Evolutionary conservation across 2,329 filamentous ascomycete species (phyloP).

Genomic region (Fragosphaeria purpurea): DNA sequence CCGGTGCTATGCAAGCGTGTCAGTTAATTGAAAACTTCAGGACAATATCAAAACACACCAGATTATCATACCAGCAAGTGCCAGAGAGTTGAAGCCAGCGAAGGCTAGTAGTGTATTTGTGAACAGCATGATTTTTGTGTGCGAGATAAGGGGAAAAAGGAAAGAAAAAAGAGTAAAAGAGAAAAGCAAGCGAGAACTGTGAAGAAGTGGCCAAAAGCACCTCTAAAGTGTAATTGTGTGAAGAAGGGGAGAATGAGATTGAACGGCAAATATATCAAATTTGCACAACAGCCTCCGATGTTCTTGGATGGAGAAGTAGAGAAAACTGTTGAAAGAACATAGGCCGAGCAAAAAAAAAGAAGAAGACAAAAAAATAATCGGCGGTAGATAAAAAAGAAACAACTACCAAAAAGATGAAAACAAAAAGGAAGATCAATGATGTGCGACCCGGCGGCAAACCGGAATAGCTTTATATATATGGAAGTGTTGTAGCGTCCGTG

Average conservation of each 20-base stretch:
- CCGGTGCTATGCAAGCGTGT: slow-evolving; percentile 14
- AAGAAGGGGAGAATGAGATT: slow-evolving; percentile 7
- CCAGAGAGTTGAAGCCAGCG: slow-evolving; percentile 19
- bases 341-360: not conserved
- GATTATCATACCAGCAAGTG: slow-evolving; percentile 18
- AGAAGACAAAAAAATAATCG: not conserved
- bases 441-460: not conserved
- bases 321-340: not conserved
- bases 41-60: too few relatives aligned
- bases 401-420: slow-evolving; percentile 1
- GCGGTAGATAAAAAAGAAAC: not conserved
- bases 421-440: slow-evolving; percentile 8
- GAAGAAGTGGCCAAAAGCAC: slow-evolving; percentile 3
- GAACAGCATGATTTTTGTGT: not conserved
- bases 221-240: slow-evolving; percentile 9
- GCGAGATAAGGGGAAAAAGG: not conserved
- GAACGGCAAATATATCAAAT: too few relatives aligned
- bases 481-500: not conserved
- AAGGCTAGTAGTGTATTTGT: slow-evolving; percentile 19
- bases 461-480: slow-evolving; percentile 3
- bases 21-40: not conserved
- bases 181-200: not conserved
- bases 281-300: slow-evolving; percentile 10
- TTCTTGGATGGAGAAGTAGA: slow-evolving; percentile 2
- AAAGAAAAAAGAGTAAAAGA: not conserved